phyloP scores from a whole-genome alignment of 2,329 filamentous ascomycete genomes.

The Hypoxylon sp. region DNA sequence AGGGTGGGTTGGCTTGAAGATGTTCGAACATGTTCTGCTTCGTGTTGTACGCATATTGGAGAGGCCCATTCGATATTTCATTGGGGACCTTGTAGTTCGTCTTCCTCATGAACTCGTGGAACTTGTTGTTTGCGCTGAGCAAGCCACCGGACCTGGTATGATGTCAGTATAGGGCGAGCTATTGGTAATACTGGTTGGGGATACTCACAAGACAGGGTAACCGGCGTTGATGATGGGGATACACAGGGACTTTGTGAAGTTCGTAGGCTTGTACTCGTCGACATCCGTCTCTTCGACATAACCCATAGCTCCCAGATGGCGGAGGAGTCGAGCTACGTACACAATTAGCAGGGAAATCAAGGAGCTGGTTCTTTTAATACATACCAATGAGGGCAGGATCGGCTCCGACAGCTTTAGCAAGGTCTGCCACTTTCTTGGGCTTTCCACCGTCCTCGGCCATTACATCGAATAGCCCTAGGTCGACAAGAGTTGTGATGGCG shows the following conservation, averaged over 20 bases:
- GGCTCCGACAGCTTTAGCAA: slow-evolving; percentile 50
- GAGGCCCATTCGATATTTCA: slow-evolving; percentile 48
- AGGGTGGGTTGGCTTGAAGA: slow-evolving; percentile 47
- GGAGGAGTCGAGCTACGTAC: slow-evolving; percentile 48
- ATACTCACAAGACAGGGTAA: slow-evolving; percentile 49
- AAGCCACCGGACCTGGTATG: slow-evolving; percentile 23
- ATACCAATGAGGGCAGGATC: slow-evolving; percentile 41
- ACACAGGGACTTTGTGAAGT: slow-evolving; percentile 50
- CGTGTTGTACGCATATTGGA: slow-evolving; percentile 54
- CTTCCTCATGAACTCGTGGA: slow-evolving; percentile 51
- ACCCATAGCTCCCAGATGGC: slow-evolving; percentile 54
- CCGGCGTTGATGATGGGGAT: slow-evolving; percentile 46
- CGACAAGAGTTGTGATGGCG: slow-evolving; percentile 52
- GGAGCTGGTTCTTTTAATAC: neutral
- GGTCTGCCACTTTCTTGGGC: slow-evolving; percentile 51
- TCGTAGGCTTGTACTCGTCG: slow-evolving; percentile 53
- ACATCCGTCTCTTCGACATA: slow-evolving; percentile 52
- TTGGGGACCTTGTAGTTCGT: slow-evolving; percentile 51
- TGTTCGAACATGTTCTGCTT: slow-evolving; percentile 54
- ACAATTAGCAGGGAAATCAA: slow-evolving; percentile 1
- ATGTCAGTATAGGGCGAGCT: neutral
- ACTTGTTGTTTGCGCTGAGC: slow-evolving; percentile 39
- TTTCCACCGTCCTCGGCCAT: slow-evolving; percentile 52
- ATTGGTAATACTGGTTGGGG: neutral
- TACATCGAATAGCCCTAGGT: slow-evolving; percentile 55